Conservation (phyloP, 495 filamentous ascomycete genomes). For the Penicillium lividum region DNA sequence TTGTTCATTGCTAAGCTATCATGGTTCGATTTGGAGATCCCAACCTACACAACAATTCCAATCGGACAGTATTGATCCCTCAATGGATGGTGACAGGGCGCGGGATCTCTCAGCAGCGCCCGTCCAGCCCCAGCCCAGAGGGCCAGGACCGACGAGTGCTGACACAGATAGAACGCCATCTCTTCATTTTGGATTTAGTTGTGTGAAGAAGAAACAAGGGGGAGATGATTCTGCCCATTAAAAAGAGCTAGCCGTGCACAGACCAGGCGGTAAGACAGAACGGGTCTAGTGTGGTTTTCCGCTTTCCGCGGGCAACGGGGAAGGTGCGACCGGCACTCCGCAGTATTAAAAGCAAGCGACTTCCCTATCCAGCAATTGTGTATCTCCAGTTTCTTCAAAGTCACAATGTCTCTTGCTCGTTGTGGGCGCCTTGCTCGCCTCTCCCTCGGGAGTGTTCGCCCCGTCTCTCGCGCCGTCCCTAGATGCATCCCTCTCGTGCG, state of each 20-base stretch:
- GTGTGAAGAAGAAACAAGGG: conserved; percentile 45
- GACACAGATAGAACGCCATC: conserved; percentile 43
- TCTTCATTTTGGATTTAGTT: conserved; percentile 61
- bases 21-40: not conserved
- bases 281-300: conserved; percentile 27
- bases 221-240: conserved; percentile 24
- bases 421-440: conserved; percentile 46
- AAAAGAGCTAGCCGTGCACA: conserved; percentile 19
- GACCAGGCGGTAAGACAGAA: conserved; percentile 33
- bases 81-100: conserved; percentile 50
- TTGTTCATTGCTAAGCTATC: not conserved
- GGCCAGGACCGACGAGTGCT: conserved; percentile 45
- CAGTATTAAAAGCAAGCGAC: conserved; percentile 23
- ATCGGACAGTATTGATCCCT: conserved; percentile 50
- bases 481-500: conserved; percentile 32
- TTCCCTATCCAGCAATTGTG: conserved; percentile 26
- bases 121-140: conserved; percentile 37
- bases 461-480: conserved; percentile 23
- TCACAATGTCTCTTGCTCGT: conserved; percentile 44
- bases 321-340: conserved; percentile 25
- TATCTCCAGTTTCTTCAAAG: conserved; percentile 13
- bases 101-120: conserved; percentile 55
- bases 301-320: conserved; percentile 51
- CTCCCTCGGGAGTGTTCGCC: conserved; percentile 35
- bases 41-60: conserved; percentile 43